Base-by-base conservation (phyloP, 352 stramenopile species). In the Aphanomyces stellatus region DNA sequence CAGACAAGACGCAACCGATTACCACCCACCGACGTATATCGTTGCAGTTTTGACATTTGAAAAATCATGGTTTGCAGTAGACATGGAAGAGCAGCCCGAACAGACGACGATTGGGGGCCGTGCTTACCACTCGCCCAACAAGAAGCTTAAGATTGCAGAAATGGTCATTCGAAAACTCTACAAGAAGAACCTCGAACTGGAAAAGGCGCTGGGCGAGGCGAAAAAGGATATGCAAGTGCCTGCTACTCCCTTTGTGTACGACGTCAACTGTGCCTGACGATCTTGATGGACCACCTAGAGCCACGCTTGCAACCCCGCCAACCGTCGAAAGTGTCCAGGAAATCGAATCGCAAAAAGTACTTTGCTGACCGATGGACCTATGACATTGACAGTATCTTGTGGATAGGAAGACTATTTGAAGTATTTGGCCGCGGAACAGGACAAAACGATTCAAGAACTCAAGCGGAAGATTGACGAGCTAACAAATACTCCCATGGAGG, bases 101-200 rank as follows among this genome's bases (percentile, higher is more conserved):
- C n/a, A n/a, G n/a, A n/a, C n/a, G n/a, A n/a, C n/a, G n/a, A n/a
- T n/a, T n/a, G n/a, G n/a, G n/a, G n/a, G n/a, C n/a, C n/a, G n/a
- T n/a, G n/a, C n/a, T n/a, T n/a, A 43, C 24, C 73, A 77, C 25
- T 85, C 77, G 4, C 77, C 77, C 0, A 69, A 69, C 0, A 77
- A 82, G 53, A 74, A 74, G 31, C 71, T 85, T 2, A 73, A 82
- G 24, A 67, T 85, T 19, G 77, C 77, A 2, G 77, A 85, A 62
- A 80, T 80, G 72, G 77, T 85, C 51, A 85, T 85, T 72, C 74
- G 74, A 33, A 85, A 85, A 53, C 72, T 85, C 2, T 85, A 82
- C 61, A 74, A 75, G 59, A 81, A 81, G 59, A 85, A 82, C 42
- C 24, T 82, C 34, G 55, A 74, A 17, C 75, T 74, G 0, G 77